Evolutionary conservation across 345 rosid species (phyloP).

Genomic region (Syzygium jambos): DNA sequence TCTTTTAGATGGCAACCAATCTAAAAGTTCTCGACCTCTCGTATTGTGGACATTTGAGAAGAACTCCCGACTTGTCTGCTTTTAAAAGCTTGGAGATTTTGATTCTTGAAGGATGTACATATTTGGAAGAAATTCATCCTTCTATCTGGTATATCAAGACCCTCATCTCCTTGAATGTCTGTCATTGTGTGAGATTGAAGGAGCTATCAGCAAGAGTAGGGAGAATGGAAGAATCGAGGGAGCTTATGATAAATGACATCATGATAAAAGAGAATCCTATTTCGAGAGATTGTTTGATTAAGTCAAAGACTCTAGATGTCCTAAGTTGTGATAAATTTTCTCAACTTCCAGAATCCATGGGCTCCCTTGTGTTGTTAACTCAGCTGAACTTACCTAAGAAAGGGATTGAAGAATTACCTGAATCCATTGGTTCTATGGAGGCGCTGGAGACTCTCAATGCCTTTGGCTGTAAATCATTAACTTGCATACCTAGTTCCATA

Average conservation of each 20-base stretch:
- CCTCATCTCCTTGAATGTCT: not conserved
- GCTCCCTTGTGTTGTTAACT: not conserved
- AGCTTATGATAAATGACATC: not conserved
- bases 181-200: fast-evolving
- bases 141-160: not conserved
- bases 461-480: fast-evolving
- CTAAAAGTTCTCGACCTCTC: not conserved
- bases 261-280: too few species aligned
- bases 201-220: not conserved
- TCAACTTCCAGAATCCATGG: not conserved
- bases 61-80: not conserved
- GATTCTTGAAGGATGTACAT: not conserved
- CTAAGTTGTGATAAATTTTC: not conserved
- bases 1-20: not conserved
- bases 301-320: too few species aligned
- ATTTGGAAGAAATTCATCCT: not conserved
- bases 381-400: fast-evolving
- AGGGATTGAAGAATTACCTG: not conserved
- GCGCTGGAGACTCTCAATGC: not conserved
- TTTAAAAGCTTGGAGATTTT: too few species aligned
- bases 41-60: not conserved
- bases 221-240: not conserved
- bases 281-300: too few species aligned
- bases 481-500: not conserved
- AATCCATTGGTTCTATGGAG: not conserved